Evolutionary conservation across 345 rosid species (phyloP), one percentile per base, ranked within the genome.

Genomic region (Hibiscus trionum): DNA sequence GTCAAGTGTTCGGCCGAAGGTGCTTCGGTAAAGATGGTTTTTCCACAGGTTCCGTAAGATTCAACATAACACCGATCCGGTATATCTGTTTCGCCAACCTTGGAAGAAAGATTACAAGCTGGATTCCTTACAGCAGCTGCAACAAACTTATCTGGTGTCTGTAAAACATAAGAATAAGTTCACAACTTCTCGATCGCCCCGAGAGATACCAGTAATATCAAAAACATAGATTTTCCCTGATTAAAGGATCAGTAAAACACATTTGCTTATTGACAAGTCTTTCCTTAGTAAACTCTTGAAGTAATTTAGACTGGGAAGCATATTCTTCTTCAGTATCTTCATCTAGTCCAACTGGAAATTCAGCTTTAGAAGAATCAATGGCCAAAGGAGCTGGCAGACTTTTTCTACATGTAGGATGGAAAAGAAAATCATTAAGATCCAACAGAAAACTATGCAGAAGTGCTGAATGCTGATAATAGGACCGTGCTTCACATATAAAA

Each of bases 121-220:
- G 97, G 98, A 82, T 94, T 94, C 73, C 96, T 86, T 0, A 76
- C 84, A 73, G 87, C 97, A 66, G 98, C 98, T 17, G 97, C 98
- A 49, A 61, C 88, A 88, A 94, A 94, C 78, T 76, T 88, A 75
- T 86, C 85, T 1, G 98, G 98, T 15, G 93, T 92, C 97, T 94
- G 83, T 44, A 72, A 6, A 80, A 64, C 44, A 4, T 11, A 47
- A 3, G 16, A 47, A 47, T 12, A 47, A 0, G 16, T 47, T 47
- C 52, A 47, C 52, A 11, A 47, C 16, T 47, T 2, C 52, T 47
- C 16, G 14, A 12, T 47, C 49, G 1, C 12, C 1, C 12, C 1
- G 49, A 44, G 49, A 9, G 14, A 44, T 44, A 10, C 11, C 49
- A 5, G 49, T 47, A 47, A 47, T 47, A 11, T 12, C 15, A 2